A percentile compares a stretch with the other conserved stretches of the same genome.
phyloP scores from a whole-genome alignment of 208 protist species.

The Wallacemonas collosoma region DNA sequence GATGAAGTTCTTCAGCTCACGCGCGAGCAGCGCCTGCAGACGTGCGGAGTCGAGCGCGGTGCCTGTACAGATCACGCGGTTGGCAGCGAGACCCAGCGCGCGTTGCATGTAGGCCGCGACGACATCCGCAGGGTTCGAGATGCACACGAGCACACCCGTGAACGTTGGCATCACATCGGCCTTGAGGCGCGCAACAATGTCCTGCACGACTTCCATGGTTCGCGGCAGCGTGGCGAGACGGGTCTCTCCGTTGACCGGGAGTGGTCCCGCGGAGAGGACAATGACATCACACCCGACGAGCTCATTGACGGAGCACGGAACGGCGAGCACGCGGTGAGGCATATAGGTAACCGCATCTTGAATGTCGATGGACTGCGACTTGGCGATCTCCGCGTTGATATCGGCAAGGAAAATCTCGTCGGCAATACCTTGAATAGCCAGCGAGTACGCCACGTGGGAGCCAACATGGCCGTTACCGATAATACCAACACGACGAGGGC shows the following conservation, averaged over 20 bases:
- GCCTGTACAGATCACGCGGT: conserved; percentile 50
- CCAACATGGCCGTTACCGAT: conserved; percentile 48
- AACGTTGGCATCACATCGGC: conserved; percentile 36
- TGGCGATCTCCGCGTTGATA: conserved; percentile 32
- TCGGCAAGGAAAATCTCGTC: conserved; percentile 47
- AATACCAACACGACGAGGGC: conserved; percentile 41
- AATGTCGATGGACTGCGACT: conserved; percentile 42
- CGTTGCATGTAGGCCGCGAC: conserved; percentile 42
- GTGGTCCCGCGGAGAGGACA: conserved; percentile 38
- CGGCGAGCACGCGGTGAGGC: conserved; percentile 33
- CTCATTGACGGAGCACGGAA: conserved; percentile 28
- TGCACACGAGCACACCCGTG: conserved; percentile 42
- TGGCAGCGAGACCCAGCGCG: conserved; percentile 34
- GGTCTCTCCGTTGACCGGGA: conserved; percentile 31
- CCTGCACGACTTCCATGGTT: conserved; percentile 39
- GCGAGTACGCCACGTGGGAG: conserved; percentile 45
- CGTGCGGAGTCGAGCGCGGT: conserved; percentile 48
- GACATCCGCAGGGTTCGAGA: conserved; percentile 48
- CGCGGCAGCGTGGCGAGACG: conserved; percentile 40
- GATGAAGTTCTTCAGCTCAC: conserved; percentile 35
- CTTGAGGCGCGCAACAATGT: conserved; percentile 35
- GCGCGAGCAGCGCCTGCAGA: conserved; percentile 36
- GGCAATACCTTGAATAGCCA: conserved; percentile 39
- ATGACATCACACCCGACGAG: conserved; percentile 39
- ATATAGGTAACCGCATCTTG: conserved; percentile 47